Conservation (phyloP, 768 basidiomycete species). For the Sarcodon sp. region DNA sequence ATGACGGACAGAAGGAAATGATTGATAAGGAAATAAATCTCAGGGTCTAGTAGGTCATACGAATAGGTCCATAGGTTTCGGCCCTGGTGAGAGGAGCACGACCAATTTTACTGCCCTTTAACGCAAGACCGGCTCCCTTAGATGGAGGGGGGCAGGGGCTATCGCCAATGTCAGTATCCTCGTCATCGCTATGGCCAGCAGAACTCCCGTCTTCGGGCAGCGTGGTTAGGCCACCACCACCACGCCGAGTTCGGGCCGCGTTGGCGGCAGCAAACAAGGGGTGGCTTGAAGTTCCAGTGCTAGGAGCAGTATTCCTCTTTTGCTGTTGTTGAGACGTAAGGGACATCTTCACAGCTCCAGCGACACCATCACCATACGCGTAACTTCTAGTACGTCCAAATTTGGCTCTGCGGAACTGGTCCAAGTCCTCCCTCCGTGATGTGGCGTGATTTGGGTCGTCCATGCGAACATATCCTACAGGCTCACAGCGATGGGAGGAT, state of each 20-base stretch:
- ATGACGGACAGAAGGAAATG: neutral
- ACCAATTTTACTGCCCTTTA: conserved; percentile 45
- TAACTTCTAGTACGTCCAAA: conserved; percentile 88
- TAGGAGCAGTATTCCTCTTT: conserved; percentile 60
- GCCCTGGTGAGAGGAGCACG: conserved; percentile 40
- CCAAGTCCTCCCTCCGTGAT: conserved; percentile 76
- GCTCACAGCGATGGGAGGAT: conserved; percentile 62
- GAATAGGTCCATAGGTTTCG: conserved; percentile 57
- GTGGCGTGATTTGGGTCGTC: conserved; percentile 79
- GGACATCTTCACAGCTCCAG: conserved; percentile 18
- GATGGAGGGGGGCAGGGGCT: conserved; percentile 81
- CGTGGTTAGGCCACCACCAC: conserved; percentile 37
- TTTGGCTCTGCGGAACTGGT: conserved; percentile 82
- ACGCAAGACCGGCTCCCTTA: conserved; percentile 27
- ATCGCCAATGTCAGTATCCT: conserved; percentile 68
- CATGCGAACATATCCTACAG: conserved; percentile 82
- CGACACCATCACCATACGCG: conserved; percentile 66
- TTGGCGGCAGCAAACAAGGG: conserved; percentile 58
- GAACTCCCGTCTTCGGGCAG: conserved; percentile 57
- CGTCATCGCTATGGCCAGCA: conserved; percentile 55
- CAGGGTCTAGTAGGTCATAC: conserved; percentile 22
- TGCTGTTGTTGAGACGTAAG: conserved; percentile 25
- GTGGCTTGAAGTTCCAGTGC: conserved; percentile 23
- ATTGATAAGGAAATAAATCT: conserved; percentile 15
- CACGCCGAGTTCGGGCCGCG: conserved; percentile 52